These are phyloP conservation scores for Naganishia randhawae DNA, from an alignment of 768 basidiomycete species.

Conservation along the genomic window DNA sequence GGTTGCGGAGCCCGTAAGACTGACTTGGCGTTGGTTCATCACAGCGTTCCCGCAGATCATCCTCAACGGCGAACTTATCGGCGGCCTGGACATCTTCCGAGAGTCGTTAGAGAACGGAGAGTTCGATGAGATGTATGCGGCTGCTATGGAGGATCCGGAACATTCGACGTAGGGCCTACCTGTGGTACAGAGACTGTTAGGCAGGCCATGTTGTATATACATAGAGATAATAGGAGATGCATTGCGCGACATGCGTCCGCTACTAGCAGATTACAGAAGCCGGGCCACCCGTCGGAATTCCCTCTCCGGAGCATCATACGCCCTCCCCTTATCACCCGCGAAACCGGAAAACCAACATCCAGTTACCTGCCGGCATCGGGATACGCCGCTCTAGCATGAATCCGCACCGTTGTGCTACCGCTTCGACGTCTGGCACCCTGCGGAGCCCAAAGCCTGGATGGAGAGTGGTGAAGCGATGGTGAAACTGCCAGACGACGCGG, in stretches of 20 bases:
- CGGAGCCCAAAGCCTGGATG: conserved; percentile 18
- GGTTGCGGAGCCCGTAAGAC: too few relatives aligned
- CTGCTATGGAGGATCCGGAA: conserved; percentile 6
- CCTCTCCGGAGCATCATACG: not conserved
- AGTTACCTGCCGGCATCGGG: conserved; percentile 5
- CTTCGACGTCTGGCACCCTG: not conserved
- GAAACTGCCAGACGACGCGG: too few relatives aligned
- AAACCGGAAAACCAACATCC: conserved; percentile 3
- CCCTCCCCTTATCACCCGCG: not conserved
- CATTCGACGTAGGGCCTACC: not conserved
- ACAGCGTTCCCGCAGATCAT: conserved; percentile 47
- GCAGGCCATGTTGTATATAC: conserved; percentile 10
- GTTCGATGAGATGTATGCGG: conserved; percentile 56
- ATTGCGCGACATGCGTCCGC: not conserved
- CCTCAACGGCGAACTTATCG: conserved; percentile 78
- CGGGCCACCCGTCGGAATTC: not conserved
- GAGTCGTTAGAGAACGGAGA: conserved; percentile 83
- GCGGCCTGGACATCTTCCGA: conserved; percentile 86
- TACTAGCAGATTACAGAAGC: not conserved
- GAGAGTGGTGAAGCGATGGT: conserved; percentile 34
- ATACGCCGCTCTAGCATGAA: conserved; percentile 11
- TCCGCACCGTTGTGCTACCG: not conserved
- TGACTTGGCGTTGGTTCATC: too few relatives aligned
- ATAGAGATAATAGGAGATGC: not conserved
- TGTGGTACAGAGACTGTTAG: not conserved